phyloP scores from a whole-genome alignment of 1,284 basidiomycete genomes.

The Trichosporon faecale region DNA sequence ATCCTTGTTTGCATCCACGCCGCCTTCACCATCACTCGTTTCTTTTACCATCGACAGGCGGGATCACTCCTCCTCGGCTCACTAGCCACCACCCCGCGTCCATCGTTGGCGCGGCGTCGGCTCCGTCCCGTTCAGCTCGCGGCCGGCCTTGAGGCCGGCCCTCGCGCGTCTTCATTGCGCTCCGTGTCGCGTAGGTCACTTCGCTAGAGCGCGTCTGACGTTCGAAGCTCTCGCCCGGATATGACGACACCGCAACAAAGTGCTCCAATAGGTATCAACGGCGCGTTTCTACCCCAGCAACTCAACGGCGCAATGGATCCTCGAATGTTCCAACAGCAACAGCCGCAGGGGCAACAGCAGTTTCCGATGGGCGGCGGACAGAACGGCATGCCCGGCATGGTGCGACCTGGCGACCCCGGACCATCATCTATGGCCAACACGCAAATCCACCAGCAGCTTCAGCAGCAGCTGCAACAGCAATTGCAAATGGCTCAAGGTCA shows the following conservation, averaged over 20 bases:
- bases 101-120: conserved; percentile 22
- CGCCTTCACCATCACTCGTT: background rate
- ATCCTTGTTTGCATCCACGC: background rate
- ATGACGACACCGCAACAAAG: conserved; percentile 31
- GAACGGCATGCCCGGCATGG: conserved; percentile 12
- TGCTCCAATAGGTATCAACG: conserved; percentile 25
- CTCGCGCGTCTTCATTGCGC: conserved; percentile 18
- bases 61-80: background rate
- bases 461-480: conserved; percentile 21
- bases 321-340: conserved; percentile 28
- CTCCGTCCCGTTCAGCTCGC: conserved; percentile 12
- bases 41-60: background rate
- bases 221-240: conserved; percentile 1
- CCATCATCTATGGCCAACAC: conserved; percentile 31
- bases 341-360: conserved; percentile 24
- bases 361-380: conserved; percentile 7
- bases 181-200: background rate
- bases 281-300: conserved; percentile 14
- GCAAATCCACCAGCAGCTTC: conserved; percentile 18
- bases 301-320: conserved; percentile 26
- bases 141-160: conserved; percentile 28
- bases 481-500: conserved; percentile 8
- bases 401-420: conserved; percentile 32
- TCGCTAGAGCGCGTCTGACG: background rate
- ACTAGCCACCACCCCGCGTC: conserved; percentile 19